phyloP scores from a whole-genome alignment of 768 basidiomycete genomes.

The Pleurotus sapidus region DNA sequence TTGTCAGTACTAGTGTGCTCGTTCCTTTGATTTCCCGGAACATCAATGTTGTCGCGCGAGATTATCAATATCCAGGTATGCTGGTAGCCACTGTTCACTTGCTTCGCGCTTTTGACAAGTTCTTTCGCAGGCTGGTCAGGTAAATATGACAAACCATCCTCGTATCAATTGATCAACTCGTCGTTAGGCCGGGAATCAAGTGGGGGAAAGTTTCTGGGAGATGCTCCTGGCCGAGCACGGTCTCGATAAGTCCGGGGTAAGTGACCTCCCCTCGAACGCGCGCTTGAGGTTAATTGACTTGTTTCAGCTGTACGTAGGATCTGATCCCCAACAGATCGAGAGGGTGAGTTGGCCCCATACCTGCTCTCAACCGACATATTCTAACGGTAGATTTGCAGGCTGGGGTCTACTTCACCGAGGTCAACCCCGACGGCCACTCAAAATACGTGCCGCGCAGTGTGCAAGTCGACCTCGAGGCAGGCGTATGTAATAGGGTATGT shows the following conservation, averaged over 20 bases:
- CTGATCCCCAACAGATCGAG: constrained; percentile 70
- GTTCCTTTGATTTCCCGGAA: too few species aligned
- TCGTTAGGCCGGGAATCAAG: constrained; percentile 66
- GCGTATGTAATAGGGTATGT: constrained; percentile 77
- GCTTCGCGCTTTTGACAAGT: constrained; percentile 1
- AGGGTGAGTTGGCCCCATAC: constrained; percentile 43
- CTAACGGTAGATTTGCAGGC: constrained; percentile 38
- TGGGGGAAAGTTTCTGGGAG: constrained; percentile 88
- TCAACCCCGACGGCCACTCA: constrained; percentile 44
- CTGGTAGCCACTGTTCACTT: background rate
- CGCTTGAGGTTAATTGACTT: constrained; percentile 7
- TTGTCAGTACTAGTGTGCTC: too few species aligned
- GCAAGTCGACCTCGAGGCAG: constrained; percentile 87
- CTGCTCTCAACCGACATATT: background rate
- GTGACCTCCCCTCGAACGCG: constrained; percentile 16
- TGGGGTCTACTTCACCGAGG: constrained; percentile 80
- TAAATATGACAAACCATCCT: constrained; percentile 25
- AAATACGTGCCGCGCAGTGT: constrained; percentile 91
- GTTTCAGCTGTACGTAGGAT: constrained; percentile 63
- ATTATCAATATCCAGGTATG: constrained; percentile 79
- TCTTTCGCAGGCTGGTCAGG: constrained; percentile 63
- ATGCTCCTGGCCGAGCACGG: constrained; percentile 88
- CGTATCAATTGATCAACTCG: constrained; percentile 7
- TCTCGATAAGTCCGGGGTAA: constrained; percentile 66
- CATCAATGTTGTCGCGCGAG: constrained; percentile 60